Conservation (phyloP, 495 filamentous ascomycete species). For the Penicillium canescens region DNA sequence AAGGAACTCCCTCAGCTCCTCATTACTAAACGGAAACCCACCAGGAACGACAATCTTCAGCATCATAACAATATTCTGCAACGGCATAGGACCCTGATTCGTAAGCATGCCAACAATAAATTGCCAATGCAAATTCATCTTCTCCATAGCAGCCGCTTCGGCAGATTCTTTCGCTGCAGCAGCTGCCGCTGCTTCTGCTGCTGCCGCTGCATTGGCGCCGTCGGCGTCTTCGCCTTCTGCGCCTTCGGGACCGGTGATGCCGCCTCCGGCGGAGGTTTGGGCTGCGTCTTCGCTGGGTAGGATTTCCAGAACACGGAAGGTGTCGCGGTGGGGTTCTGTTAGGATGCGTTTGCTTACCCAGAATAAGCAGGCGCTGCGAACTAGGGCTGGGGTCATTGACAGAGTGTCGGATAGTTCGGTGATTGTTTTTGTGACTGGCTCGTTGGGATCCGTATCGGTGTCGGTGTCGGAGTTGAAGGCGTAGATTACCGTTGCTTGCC, state of each 20-base stretch:
- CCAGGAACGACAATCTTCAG: constrained; percentile 85
- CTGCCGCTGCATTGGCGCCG: constrained; percentile 39
- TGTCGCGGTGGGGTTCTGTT: constrained; percentile 51
- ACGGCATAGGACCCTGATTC: constrained; percentile 79
- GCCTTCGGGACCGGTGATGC: constrained; percentile 15
- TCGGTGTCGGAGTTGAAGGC: constrained; percentile 63
- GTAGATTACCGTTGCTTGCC: constrained; percentile 88
- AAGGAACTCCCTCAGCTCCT: constrained; percentile 74
- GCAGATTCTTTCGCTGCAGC: constrained; percentile 46
- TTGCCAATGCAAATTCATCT: constrained; percentile 81
- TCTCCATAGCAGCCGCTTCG: constrained; percentile 63
- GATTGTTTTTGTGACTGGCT: constrained; percentile 52
- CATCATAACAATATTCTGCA: constrained; percentile 87
- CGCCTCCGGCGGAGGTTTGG: constrained; percentile 17
- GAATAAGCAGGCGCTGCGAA: constrained; percentile 77
- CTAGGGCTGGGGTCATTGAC: constrained; percentile 73
- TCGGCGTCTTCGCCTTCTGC: constrained; percentile 36
- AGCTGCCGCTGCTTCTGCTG: constrained; percentile 53
- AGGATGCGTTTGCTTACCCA: constrained; percentile 84
- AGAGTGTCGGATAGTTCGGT: constrained; percentile 63
- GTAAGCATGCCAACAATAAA: constrained; percentile 95
- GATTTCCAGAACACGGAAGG: constrained; percentile 64
- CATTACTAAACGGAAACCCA: constrained; percentile 81
- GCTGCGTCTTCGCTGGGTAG: constrained; percentile 49
- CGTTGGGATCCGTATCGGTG: constrained; percentile 19